phyloP scores from a whole-genome alignment of 2,329 filamentous ascomycete genomes.

The Ascochyta clinopodiicola region DNA sequence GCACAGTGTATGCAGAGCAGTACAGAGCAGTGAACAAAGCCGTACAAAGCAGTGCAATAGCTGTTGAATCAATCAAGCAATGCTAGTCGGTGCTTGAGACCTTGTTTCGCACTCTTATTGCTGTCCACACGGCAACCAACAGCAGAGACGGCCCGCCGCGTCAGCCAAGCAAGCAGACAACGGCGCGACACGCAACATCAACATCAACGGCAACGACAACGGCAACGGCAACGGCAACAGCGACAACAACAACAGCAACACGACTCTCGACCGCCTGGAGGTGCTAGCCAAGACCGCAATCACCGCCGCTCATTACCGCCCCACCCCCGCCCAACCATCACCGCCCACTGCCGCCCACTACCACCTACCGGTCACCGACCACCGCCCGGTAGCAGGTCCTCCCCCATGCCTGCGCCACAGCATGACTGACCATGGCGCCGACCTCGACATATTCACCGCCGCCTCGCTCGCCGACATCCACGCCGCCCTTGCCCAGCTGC shows the following conservation, averaged over 20 bases:
- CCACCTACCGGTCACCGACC: too few species aligned
- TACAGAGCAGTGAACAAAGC: neutral
- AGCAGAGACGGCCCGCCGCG: neutral
- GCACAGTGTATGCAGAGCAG: neutral
- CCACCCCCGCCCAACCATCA: too few species aligned
- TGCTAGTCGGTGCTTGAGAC: neutral
- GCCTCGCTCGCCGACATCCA: slow-evolving; percentile 80
- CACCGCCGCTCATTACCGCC: too few species aligned
- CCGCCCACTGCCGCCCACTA: too few species aligned
- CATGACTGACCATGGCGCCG: slow-evolving; percentile 20
- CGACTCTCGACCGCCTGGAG: neutral
- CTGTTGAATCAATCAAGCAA: too few species aligned
- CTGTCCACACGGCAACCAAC: slow-evolving; percentile 23
- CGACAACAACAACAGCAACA: too few species aligned
- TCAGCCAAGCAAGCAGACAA: slow-evolving; percentile 2
- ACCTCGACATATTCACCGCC: slow-evolving; percentile 64
- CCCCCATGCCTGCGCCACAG: slow-evolving; percentile 11
- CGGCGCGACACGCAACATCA: neutral
- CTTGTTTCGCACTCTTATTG: slow-evolving; percentile 1
- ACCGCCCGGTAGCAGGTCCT: neutral
- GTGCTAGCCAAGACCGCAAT: neutral
- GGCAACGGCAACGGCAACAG: too few species aligned
- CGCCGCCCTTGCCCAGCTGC: slow-evolving; percentile 75
- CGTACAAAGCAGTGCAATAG: neutral
- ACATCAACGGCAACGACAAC: too few species aligned